Evolutionary conservation across 371 early-diverging fungal species (phyloP).

Genomic region (Dichotomocladium elegans): DNA sequence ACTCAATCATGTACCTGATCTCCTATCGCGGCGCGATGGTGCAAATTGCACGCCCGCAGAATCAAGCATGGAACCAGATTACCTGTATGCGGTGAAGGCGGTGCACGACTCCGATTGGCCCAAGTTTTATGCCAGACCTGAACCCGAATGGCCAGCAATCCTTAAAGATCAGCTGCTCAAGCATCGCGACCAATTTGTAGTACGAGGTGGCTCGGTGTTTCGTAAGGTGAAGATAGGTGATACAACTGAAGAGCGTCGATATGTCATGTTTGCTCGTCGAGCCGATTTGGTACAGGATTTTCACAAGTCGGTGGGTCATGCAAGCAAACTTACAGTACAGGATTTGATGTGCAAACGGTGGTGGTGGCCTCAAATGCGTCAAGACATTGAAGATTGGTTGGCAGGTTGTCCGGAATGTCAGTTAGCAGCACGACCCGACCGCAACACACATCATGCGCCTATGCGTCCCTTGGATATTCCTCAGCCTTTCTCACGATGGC

Average conservation of each 20-base stretch:
- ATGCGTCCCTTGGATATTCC: conserved; percentile 1
- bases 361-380: conserved; percentile 22
- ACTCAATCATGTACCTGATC: conserved; percentile 16
- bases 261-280: conserved; percentile 1
- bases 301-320: conserved; percentile 10
- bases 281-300: conserved; percentile 11
- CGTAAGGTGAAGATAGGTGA: neutral
- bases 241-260: neutral
- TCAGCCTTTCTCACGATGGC: conserved; percentile 16
- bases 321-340: conserved; percentile 2
- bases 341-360: conserved; percentile 9
- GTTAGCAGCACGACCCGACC: conserved; percentile 5
- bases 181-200: neutral
- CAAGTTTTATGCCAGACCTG: neutral
- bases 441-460: conserved; percentile 5
- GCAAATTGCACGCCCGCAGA: neutral
- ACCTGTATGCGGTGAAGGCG: conserved; percentile 7
- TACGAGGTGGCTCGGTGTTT: neutral
- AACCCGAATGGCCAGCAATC: conserved; percentile 1
- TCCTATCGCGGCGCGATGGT: conserved; percentile 5
- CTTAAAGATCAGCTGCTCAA: neutral
- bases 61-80: conserved; percentile 12
- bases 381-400: conserved; percentile 2
- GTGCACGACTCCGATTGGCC: conserved; percentile 15
- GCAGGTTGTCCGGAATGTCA: conserved; percentile 13